Evolutionary conservation across 345 rosid genomes (phyloP), one percentile per base, ranked within the genome.

Genomic region (Salix exigua): DNA sequence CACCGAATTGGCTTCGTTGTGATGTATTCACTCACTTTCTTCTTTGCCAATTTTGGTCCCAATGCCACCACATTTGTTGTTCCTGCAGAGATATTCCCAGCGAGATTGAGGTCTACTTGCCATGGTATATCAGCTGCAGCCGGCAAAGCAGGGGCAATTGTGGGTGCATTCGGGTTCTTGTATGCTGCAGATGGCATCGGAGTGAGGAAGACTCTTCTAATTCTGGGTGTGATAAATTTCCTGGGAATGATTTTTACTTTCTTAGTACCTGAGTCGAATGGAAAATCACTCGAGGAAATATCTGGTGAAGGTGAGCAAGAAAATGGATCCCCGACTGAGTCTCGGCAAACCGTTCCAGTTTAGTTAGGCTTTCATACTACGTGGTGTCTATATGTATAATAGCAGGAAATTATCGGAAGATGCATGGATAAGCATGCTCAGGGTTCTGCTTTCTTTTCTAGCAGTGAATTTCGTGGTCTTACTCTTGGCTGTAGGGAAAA

Each of bases 1-100:
- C 77, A 93, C 85, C 81, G 80, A 23, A 82, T 89, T 12, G 88
- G 91, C 26, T 93, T 93, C 5, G 85, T 93, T 2, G 77, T 83
- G 5, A 68, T 91, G 23, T 93, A 93, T 78, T 86, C 93, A 6
- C 48, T 93, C 3, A 88, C 96, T 0, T 93, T 93, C 78, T 93
- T 93, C 86, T 93, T 93, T 60, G 82, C 91, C 19, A 93, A 93
- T 53, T 93, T 93, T 18, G 96, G 94, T 30, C 97, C 97, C 12
- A 93, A 90, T 19, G 89, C 96, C 35, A 91, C 94, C 7, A 91
- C 97, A 21, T 93, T 90, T 74, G 84, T 89, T 4, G 90, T 90
- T 63, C 96, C 94, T 4, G 94, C 93, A 2, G 96, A 91, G 86
- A 89, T 91, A 12, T 93, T 91, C 79, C 97, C 96, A 0, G 90